A percentile compares a stretch with the other conserved stretches of the same genome.
Conservation (phyloP, 805 yeast species). For the Kodamaea jinghongensis region DNA sequence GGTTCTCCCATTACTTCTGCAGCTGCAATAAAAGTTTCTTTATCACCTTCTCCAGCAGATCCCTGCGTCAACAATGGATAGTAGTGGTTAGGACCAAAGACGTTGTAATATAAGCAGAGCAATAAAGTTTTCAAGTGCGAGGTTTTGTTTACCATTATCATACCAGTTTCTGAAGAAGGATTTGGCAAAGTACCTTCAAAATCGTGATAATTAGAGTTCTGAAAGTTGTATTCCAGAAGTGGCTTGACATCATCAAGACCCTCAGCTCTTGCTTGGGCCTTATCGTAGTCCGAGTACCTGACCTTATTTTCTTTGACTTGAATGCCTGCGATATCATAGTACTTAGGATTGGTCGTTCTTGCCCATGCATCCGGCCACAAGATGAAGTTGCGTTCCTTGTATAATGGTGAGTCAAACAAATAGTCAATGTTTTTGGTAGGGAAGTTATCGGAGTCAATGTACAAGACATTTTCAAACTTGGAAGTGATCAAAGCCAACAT, state of each 20-base stretch:
- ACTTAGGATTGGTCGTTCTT: conserved; percentile 61
- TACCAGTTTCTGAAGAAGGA: conserved; percentile 70
- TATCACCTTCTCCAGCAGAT: conserved; percentile 77
- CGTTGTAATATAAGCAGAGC: conserved; percentile 61
- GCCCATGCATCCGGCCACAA: conserved; percentile 75
- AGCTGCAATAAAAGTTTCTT: conserved; percentile 72
- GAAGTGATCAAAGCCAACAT: conserved; percentile 64
- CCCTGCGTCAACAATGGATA: conserved; percentile 71
- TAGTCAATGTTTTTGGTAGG: conserved; percentile 43
- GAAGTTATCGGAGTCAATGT: conserved; percentile 52
- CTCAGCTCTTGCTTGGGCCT: conserved; percentile 27
- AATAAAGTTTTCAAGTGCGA: conserved; percentile 57
- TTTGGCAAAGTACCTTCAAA: conserved; percentile 64
- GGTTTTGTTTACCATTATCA: conserved; percentile 58
- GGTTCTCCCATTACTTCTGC: conserved; percentile 50
- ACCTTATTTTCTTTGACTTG: conserved; percentile 33
- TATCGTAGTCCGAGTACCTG: conserved; percentile 31
- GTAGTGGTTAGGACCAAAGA: conserved; percentile 62
- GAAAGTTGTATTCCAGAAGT: conserved; percentile 18
- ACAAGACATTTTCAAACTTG: conserved; percentile 44
- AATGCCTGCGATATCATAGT: conserved; percentile 50
- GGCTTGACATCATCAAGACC: conserved; percentile 9
- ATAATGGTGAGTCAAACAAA: conserved; percentile 45
- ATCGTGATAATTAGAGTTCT: conserved; percentile 52
- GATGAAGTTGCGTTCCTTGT: conserved; percentile 46